Base-by-base conservation (phyloP, 164 flowering plant genomes). In the Houttuynia cordata region DNA sequence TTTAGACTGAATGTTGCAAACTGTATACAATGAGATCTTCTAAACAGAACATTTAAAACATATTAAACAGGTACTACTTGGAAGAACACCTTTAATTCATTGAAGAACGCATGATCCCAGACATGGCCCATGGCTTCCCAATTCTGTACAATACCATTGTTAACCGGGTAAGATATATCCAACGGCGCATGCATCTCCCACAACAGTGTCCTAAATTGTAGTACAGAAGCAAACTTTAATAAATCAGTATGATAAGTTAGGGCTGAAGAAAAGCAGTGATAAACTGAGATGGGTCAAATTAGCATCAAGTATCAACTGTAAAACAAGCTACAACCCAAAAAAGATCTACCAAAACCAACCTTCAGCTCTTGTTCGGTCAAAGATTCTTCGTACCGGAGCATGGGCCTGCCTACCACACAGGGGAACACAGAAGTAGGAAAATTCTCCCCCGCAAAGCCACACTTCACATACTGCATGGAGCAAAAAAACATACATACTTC, bases 71-170 rank as follows among this genome's bases (percentile, higher is more conserved):
- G 15, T 10, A 14, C 14, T 59, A 37, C 25, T 39, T 56, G 51
- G 15, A 41, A 25, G 51, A 63, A 45, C 75, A 88, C 99, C 75
- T 94, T 91, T 53, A 94, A 74, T 73, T 91, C 97, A 64, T 76
- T 81, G 71, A 66, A 86, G 70, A 94, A 94, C 39, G 95, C 90
- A 69, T 88, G 95, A 66, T 94, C 99, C 97, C 97, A 91, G 22
- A 94, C 85, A 67, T 91, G 87, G 56, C 84, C 78, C 97, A 94
- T 94, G 67, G 88, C 99, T 52, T 94, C 99, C 99, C 99, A 94
- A 61, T 94, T 94, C 78, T 94, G 96, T 66, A 94, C 88, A 37
- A 93, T 91, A 22, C 99, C 99, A 77, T 94, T 88, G 72, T 77
- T 81, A 51, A 94, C 99, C 62, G 97, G 99, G 76, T 94, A 94